Conservation (phyloP, 1,284 basidiomycete species). For the Somion occarium region DNA sequence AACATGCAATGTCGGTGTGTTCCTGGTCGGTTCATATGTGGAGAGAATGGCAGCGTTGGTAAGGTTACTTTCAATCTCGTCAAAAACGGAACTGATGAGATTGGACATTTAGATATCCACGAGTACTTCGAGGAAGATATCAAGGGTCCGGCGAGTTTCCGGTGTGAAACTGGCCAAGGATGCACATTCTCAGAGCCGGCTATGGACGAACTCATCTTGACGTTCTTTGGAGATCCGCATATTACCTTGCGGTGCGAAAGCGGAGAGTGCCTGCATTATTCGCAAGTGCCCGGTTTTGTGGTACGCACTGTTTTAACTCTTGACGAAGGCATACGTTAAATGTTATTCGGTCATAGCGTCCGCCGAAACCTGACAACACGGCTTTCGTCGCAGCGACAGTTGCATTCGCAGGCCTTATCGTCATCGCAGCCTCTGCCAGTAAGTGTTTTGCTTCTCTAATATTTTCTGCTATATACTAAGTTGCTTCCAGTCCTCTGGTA, state of each 20-base stretch:
- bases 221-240: constrained; percentile 88
- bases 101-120: constrained; percentile 76
- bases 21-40: constrained; percentile 90
- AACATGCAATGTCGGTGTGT: constrained; percentile 89
- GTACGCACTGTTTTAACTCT: constrained; percentile 39
- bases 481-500: constrained; percentile 78
- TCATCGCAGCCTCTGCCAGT: constrained; percentile 55
- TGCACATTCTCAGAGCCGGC: constrained; percentile 94
- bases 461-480: no score
- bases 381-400: constrained; percentile 82
- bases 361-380: constrained; percentile 77
- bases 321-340: not conserved
- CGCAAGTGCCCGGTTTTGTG: constrained; percentile 89
- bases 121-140: constrained; percentile 92
- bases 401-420: constrained; percentile 68
- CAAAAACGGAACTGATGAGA: not conserved
- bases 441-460: constrained; percentile 13
- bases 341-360: no score
- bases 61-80: constrained; percentile 27
- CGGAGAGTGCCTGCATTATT: constrained; percentile 93
- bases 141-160: constrained; percentile 86
- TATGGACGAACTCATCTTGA: constrained; percentile 93
- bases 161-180: constrained; percentile 68
- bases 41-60: constrained; percentile 94
- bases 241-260: constrained; percentile 87